Evolutionary conservation across 164 flowering plant species (phyloP), one percentile per base, ranked within the genome.

Genomic region (Vitis rupestris): DNA sequence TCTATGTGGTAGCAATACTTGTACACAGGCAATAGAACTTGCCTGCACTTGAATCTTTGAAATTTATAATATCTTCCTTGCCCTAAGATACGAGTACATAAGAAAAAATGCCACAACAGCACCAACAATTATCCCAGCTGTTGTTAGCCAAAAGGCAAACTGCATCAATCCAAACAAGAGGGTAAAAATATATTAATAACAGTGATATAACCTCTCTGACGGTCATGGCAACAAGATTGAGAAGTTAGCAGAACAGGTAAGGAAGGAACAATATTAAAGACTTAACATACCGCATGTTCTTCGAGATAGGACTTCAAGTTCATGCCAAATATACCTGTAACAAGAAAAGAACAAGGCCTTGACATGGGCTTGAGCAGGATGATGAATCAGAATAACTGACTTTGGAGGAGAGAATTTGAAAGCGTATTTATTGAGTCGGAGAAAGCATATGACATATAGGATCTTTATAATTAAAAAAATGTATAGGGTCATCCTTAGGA

Each of bases 261-360:
- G 15, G 31, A 12, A 47, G 48, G 49, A 59, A 56, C 58, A 49
- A 12, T 10, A 64, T 37, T 37, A 16, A 9, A 47, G 69, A 55
- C 15, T n/a, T 6, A 54, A 54, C 78, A 23, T 91, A 95, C 99
- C 88, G 82, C 85, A 70, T 86, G 97, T 72, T 95, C 92, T 83
- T 95, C 99, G 27, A 95, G 91, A 80, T 88, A 93, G 60, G 99
- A 91, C 85, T 79, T 93, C 83, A 95, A 78, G 77, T 95, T 95
- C 99, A 95, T 95, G 78, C 99, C 99, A 79, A 95, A 95, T 82
- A 95, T 93, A 72, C 98, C 99, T 95, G 86, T 69, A 86, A 71
- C 44, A 58, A 68, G 50, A 16, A 51, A 23, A 23, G 59, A 75
- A 19, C 1, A 50, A 27, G 2, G 9, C 55, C 58, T 19, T 62